Evolutionary conservation across 2,329 filamentous ascomycete genomes (phyloP).

Genomic region (Colletotrichum destructivum): DNA sequence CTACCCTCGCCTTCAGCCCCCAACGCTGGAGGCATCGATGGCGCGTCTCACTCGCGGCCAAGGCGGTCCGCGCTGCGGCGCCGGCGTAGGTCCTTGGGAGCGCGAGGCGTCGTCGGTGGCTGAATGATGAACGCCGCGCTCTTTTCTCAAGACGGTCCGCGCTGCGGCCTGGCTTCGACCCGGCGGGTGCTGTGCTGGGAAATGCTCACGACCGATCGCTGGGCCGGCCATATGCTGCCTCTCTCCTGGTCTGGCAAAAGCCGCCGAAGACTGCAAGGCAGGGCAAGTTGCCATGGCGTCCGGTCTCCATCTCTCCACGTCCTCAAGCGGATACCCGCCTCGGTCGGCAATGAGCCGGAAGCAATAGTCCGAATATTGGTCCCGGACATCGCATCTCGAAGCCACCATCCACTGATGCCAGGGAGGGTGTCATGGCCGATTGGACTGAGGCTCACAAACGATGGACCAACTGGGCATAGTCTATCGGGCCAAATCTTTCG

Average conservation of each 20-base stretch:
- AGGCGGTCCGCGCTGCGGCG: conserved; percentile 21
- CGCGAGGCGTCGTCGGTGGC: conserved; percentile 31
- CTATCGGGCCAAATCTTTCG: conserved; percentile 30
- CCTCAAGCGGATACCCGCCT: too few species aligned
- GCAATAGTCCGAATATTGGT: background rate
- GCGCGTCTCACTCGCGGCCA: conserved; percentile 35
- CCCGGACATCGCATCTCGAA: background rate
- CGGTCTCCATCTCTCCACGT: background rate
- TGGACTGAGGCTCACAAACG: conserved; percentile 29
- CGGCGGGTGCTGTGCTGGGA: conserved; percentile 16
- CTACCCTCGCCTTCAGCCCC: conserved; percentile 9
- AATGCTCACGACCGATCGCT: conserved; percentile 9
- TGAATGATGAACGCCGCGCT: conserved; percentile 15
- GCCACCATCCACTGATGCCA: background rate
- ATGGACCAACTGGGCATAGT: conserved; percentile 31
- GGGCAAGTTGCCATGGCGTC: background rate
- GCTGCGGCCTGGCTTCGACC: conserved; percentile 12
- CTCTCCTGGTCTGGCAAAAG: conserved; percentile 5
- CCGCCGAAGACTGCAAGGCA: conserved; percentile 10
- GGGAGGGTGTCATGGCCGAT: conserved; percentile 3
- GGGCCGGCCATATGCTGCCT: background rate
- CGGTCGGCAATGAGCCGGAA: too few species aligned
- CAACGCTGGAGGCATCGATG: conserved; percentile 27
- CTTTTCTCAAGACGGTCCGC: conserved; percentile 10
- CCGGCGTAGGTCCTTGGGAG: background rate